Conservation (phyloP, 805 yeast species). For the Clavispora santaluciae region DNA sequence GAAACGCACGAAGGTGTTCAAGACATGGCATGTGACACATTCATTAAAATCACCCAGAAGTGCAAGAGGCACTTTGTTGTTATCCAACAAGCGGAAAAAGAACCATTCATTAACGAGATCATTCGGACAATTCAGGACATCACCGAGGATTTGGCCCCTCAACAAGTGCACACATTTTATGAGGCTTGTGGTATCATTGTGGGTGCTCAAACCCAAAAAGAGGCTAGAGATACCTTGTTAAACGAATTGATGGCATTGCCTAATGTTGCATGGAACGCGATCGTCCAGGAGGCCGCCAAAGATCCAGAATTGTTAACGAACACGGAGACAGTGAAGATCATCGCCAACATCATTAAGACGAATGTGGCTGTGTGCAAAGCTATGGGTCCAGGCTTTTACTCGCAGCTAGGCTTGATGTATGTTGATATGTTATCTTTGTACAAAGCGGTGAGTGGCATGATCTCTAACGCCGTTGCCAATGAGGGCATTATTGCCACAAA, state of each 20-base stretch:
- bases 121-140: conserved; percentile 76
- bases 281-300: conserved; percentile 77
- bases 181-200: conserved; percentile 95
- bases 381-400: conserved; percentile 83
- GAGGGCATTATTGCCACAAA: conserved; percentile 90
- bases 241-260: conserved; percentile 84
- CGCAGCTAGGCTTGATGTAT: conserved; percentile 83
- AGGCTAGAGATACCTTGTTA: conserved; percentile 65
- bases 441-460: conserved; percentile 82
- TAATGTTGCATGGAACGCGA: conserved; percentile 89
- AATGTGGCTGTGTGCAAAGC: conserved; percentile 95
- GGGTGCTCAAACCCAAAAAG: conserved; percentile 73
- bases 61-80: conserved; percentile 94
- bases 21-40: conserved; percentile 99
- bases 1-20: conserved; percentile 99
- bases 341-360: conserved; percentile 91
- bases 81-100: conserved; percentile 76
- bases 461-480: conserved; percentile 69
- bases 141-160: conserved; percentile 91
- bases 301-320: conserved; percentile 76
- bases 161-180: conserved; percentile 95
- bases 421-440: conserved; percentile 86
- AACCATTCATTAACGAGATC: conserved; percentile 89
- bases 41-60: conserved; percentile 89
- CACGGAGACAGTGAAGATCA: conserved; percentile 82